These are phyloP conservation scores for Fusarium torreyae DNA, from an alignment of 2,329 filamentous ascomycete species.

Conservation along the genomic window DNA sequence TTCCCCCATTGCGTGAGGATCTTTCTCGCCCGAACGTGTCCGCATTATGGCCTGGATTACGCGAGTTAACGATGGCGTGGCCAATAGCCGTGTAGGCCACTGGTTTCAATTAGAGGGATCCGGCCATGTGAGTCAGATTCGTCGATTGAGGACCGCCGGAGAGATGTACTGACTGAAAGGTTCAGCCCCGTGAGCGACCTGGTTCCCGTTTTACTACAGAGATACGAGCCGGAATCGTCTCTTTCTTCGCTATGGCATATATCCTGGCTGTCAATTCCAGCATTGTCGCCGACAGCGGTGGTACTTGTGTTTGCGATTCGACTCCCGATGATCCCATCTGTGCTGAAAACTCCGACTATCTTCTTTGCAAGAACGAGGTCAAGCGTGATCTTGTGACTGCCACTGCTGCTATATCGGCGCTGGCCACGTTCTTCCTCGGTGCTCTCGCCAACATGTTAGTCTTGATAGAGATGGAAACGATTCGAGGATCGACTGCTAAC, in stretches of 20 bases:
- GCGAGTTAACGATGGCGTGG: slow-evolving; percentile 70
- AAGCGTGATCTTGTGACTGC: slow-evolving; percentile 86
- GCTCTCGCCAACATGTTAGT: slow-evolving; percentile 81
- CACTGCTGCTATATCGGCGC: slow-evolving; percentile 84
- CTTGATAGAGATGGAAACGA: slow-evolving; percentile 8
- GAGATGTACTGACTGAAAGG: not conserved
- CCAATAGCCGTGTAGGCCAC: slow-evolving; percentile 72
- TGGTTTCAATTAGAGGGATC: slow-evolving; percentile 87
- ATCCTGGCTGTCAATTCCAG: slow-evolving; percentile 68
- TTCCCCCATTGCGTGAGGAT: not conserved
- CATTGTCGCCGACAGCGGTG: slow-evolving; percentile 74
- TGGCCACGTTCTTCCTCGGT: slow-evolving; percentile 86
- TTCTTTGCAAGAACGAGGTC: slow-evolving; percentile 72
- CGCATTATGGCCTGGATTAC: slow-evolving; percentile 64
- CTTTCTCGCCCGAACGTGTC: not conserved
- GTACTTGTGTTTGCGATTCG: slow-evolving; percentile 81
- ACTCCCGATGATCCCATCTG: slow-evolving; percentile 65
- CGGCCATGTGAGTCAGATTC: slow-evolving; percentile 76
- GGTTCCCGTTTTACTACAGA: slow-evolving; percentile 86
- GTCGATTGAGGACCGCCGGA: not conserved
- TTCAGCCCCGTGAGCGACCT: slow-evolving; percentile 77
- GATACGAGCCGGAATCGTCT: slow-evolving; percentile 84
- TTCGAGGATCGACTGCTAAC: slow-evolving; percentile 17
- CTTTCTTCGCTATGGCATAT: slow-evolving; percentile 77
- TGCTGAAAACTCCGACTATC: slow-evolving; percentile 68